Evolutionary conservation across 768 basidiomycete species (phyloP), one percentile per base, ranked within the genome.

Genomic region (Psilocybe cyanescens): DNA sequence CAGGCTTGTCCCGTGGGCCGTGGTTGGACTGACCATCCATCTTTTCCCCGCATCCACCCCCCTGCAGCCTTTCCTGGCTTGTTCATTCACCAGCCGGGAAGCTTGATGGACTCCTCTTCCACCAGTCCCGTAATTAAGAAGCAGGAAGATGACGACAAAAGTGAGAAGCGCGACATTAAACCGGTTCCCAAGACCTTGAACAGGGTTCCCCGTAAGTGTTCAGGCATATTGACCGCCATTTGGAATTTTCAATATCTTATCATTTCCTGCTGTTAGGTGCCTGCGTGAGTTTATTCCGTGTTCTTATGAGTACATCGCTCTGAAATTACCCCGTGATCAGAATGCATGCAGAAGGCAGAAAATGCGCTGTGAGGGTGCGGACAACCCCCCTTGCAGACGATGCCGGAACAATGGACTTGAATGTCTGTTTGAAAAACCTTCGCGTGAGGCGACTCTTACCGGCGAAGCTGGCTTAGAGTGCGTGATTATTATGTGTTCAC

Each of bases 261-360:
- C 41, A 60, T 59, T 52, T 60, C 57, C 58, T 37, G 49, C 48
- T 41, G 41, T 19, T 69, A 94, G 92, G 92, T 71, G 92, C 92
- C 58, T 94, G 92, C 69, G 92, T 94, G 75, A 75, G 86, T 80
- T 30, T 60, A 30, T 50, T 61, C 39, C 50, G 48, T 33, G 37
- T 59, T 57, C 19, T 33, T 28, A 19, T 24, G 7, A 37, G 4
- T 19, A 3, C 39, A 44, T 16, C 8, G 4, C 16, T 17, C 39
- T 55, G 14, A 50, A 44, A 44, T 60, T 50, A 61, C 63, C 70
- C 66, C 74, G 64, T 64, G 57, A 45, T 54, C 72, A 95, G 94
- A 96, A 96, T 87, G 92, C 94, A 16, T 97, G 95, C 75, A 82
- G 95, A 67, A 92, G 94, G 70, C 95, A 96, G 81, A 97, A 97